Evolutionary conservation across 1,284 basidiomycete genomes (phyloP).

Genomic region (Ustilago shanxiensis): DNA sequence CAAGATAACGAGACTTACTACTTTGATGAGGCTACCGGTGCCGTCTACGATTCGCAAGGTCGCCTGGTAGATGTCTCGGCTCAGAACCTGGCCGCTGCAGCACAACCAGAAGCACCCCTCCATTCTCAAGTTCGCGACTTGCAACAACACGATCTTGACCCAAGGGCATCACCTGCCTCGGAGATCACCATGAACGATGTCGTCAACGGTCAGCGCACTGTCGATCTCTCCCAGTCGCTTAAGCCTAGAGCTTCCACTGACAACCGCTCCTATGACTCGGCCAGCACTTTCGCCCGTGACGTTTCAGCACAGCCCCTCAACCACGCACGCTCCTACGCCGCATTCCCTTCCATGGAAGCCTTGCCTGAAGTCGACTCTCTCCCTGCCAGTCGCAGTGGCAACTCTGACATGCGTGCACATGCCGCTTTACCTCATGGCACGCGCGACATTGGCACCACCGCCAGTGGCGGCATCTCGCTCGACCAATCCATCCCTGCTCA

Average conservation of each 20-base stretch:
- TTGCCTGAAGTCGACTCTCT: conserved; percentile 53
- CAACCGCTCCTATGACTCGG: conserved; percentile 48
- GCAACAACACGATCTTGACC: conserved; percentile 9
- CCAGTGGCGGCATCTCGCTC: conserved; percentile 50
- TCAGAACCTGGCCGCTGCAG: conserved; percentile 17
- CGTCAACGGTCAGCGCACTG: conserved; percentile 4
- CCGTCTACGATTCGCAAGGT: conserved; percentile 62
- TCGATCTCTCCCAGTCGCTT: conserved; percentile 19
- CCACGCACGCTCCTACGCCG: conserved; percentile 48
- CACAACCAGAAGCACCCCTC: background rate
- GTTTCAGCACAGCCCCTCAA: conserved; percentile 32
- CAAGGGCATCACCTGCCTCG: conserved; percentile 16
- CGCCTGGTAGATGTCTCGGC: conserved; percentile 57
- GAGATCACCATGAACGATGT: conserved; percentile 30
- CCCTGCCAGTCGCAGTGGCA: conserved; percentile 45
- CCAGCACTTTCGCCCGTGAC: conserved; percentile 42
- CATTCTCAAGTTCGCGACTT: conserved; percentile 15
- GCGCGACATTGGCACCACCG: conserved; percentile 56
- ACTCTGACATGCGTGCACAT: conserved; percentile 30
- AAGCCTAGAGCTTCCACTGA: conserved; percentile 34
- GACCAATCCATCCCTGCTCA: conserved; percentile 49
- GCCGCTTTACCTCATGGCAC: conserved; percentile 30
- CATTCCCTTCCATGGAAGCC: conserved; percentile 53
- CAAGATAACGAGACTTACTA: conserved; percentile 59
- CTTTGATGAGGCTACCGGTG: conserved; percentile 64